These are phyloP conservation scores for Apocynum venetum DNA, from an alignment of 257 asterid genomes.

Conservation along the genomic window DNA sequence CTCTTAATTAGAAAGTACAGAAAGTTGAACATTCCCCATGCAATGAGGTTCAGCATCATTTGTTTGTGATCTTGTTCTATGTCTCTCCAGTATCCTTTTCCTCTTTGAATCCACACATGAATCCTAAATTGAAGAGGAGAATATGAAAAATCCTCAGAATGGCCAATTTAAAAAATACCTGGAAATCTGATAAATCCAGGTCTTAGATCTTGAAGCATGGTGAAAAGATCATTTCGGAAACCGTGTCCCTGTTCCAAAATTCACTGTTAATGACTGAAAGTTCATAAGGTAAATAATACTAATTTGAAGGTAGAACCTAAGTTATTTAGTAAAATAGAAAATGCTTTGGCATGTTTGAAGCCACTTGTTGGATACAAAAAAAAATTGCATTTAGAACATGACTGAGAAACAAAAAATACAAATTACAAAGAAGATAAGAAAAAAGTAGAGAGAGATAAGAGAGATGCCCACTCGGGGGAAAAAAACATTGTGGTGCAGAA, in stretches of 20 bases:
- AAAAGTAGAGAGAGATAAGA: background rate
- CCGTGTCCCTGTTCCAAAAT: slow-evolving; percentile 79
- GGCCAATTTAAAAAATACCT: slow-evolving; percentile 37
- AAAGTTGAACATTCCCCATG: background rate
- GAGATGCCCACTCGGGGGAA: background rate
- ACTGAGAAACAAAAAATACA: background rate
- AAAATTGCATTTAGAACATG: background rate
- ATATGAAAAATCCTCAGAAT: background rate
- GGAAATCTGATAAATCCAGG: slow-evolving; percentile 93
- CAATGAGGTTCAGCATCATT: background rate
- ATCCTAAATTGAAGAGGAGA: background rate
- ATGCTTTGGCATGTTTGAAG: background rate
- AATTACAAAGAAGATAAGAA: background rate
- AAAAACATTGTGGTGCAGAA: background rate
- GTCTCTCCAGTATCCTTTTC: background rate
- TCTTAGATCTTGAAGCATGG: slow-evolving; percentile 58
- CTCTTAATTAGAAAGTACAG: background rate
- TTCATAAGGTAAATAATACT: background rate
- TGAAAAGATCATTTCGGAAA: slow-evolving; percentile 83
- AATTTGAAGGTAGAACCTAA: background rate
- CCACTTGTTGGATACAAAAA: background rate
- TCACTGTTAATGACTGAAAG: background rate
- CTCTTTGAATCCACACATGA: background rate
- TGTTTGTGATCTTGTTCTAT: background rate
- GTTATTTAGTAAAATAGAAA: background rate